phyloP scores from a whole-genome alignment of 352 stramenopile species.

The Globisporangium middletonii region DNA sequence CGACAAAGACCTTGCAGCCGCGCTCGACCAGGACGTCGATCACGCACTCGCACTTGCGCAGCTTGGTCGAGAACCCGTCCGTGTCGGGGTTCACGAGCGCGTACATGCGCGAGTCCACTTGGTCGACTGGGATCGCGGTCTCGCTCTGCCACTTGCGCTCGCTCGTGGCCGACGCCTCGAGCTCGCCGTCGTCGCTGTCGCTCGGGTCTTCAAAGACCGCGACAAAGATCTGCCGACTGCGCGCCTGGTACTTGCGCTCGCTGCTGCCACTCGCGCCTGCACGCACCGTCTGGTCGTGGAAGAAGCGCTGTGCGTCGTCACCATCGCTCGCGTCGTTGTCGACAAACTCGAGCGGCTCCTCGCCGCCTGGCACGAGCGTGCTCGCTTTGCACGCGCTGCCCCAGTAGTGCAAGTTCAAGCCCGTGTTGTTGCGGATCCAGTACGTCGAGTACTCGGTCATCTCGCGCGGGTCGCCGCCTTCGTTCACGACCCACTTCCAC shows the following conservation, averaged over 20 bases:
- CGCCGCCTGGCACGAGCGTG: conserved; percentile 38
- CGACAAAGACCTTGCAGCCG: conserved; percentile 85
- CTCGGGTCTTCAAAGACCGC: conserved; percentile 26
- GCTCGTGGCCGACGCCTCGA: conserved; percentile 21
- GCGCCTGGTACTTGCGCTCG: conserved; percentile 15
- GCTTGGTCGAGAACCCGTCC: conserved; percentile 30
- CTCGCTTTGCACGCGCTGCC: conserved; percentile 47
- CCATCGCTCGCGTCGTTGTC: conserved; percentile 8
- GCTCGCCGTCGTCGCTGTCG: conserved; percentile 32
- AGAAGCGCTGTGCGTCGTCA: not conserved
- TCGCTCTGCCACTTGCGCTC: conserved; percentile 64
- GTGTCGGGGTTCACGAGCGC: conserved; percentile 60
- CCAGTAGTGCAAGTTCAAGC: conserved; percentile 74
- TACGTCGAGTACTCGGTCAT: conserved; percentile 83
- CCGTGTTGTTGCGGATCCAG: conserved; percentile 85
- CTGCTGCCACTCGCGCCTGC: not conserved
- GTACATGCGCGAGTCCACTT: conserved; percentile 82
- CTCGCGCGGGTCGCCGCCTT: conserved; percentile 56
- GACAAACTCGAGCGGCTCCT: conserved; percentile 64
- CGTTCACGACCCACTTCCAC: conserved; percentile 75
- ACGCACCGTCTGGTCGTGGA: no score
- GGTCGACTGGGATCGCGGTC: conserved; percentile 70
- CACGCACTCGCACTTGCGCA: conserved; percentile 79
- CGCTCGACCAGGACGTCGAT: conserved; percentile 82
- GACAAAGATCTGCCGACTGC: conserved; percentile 60